A percentile compares a stretch with the other conserved stretches of the same genome.
Conservation (phyloP, 208 protist genomes). For the Angomonas ambiguus region DNA sequence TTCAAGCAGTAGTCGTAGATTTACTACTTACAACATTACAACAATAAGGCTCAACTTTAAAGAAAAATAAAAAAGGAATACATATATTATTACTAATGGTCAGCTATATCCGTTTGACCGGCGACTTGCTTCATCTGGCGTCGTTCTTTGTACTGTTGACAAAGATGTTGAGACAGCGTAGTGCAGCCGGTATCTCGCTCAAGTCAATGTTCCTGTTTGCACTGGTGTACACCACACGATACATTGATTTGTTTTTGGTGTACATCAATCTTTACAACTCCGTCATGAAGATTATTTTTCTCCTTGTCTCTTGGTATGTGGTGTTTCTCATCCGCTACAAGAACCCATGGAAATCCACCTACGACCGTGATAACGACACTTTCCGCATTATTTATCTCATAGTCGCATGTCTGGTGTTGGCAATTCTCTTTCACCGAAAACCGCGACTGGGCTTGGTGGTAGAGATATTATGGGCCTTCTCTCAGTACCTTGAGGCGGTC, state of each 20-base stretch:
- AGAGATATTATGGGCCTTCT: constrained; percentile 93
- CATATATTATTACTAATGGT: constrained; percentile 8
- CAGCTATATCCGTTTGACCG: constrained; percentile 65
- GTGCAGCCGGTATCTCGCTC: constrained; percentile 90
- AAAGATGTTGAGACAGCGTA: constrained; percentile 90
- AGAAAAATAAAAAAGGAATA: constrained; percentile 8
- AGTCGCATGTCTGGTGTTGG: constrained; percentile 64
- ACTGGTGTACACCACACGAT: constrained; percentile 92
- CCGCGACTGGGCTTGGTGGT: constrained; percentile 33
- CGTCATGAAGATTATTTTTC: constrained; percentile 94
- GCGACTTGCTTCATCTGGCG: constrained; percentile 92
- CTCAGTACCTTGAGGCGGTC: constrained; percentile 95
- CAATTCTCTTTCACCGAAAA: constrained; percentile 59
- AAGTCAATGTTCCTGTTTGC: constrained; percentile 93
- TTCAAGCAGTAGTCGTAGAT: neutral
- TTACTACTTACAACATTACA: neutral
- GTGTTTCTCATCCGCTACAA: constrained; percentile 91
- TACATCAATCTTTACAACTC: constrained; percentile 90
- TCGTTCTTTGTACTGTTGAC: constrained; percentile 90
- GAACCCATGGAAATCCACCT: constrained; percentile 88
- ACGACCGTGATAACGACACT: constrained; percentile 88
- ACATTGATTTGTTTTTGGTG: constrained; percentile 88
- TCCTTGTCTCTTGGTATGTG: constrained; percentile 81
- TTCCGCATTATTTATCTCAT: constrained; percentile 90
- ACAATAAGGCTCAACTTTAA: neutral